phyloP scores from a whole-genome alignment of 2,329 filamentous ascomycete genomes.

The Metarhizium anisopliae region DNA sequence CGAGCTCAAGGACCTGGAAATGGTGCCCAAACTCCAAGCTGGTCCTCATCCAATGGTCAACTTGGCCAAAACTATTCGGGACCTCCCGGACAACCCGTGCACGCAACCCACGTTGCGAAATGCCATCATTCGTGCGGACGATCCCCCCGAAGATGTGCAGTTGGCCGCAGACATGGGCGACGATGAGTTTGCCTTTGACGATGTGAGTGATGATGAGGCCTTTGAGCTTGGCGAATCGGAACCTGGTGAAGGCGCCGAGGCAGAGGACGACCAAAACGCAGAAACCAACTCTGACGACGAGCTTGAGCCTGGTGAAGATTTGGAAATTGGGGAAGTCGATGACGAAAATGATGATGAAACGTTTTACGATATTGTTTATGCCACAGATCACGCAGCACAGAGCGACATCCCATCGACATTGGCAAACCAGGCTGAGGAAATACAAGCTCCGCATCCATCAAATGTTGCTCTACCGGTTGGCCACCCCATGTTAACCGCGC shows the following conservation, averaged over 20 bases:
- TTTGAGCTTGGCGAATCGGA: slow-evolving; percentile 10
- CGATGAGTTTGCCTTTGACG: slow-evolving; percentile 5
- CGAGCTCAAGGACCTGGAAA: slow-evolving; percentile 10
- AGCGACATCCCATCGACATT: background rate
- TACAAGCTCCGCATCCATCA: background rate
- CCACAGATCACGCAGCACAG: background rate
- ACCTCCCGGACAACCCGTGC: slow-evolving; percentile 23
- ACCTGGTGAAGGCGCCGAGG: background rate
- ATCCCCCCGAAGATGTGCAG: background rate
- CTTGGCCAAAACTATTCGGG: slow-evolving; percentile 14
- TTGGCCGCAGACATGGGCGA: slow-evolving; percentile 9
- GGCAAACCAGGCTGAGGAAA: background rate
- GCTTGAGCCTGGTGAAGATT: slow-evolving; percentile 2
- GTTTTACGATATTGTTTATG: background rate
- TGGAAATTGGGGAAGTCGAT: slow-evolving; percentile 4
- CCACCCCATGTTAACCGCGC: background rate
- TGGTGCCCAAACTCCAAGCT: slow-evolving; percentile 9
- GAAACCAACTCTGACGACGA: background rate
- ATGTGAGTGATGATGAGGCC: slow-evolving; percentile 1
- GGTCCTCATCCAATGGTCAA: slow-evolving; percentile 14
- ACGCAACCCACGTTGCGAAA: background rate
- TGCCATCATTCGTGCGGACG: background rate
- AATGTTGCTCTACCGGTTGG: background rate
- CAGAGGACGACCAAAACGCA: background rate
- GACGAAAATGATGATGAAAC: background rate